Percentiles rank a stretch among this genome's conserved stretches.
phyloP scores from a whole-genome alignment of 371 early-diverging fungal genomes.

The Mucor mucedo region DNA sequence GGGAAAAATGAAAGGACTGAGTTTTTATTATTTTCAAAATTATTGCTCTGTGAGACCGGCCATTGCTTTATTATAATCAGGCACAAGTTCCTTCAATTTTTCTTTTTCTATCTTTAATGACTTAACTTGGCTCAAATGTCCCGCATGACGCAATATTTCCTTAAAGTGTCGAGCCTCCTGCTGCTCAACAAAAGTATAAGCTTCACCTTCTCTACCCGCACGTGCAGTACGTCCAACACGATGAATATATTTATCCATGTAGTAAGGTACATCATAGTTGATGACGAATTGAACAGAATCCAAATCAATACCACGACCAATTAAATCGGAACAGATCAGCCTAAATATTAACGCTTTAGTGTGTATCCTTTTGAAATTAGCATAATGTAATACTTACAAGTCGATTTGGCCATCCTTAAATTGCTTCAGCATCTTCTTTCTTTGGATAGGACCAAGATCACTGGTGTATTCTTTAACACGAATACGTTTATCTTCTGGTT shows the following conservation, averaged over 20 bases:
- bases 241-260: slow-evolving; percentile 94
- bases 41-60: slow-evolving; percentile 18
- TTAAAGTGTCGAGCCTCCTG: slow-evolving; percentile 81
- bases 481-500: slow-evolving; percentile 37
- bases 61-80: slow-evolving; percentile 37
- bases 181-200: slow-evolving; percentile 86
- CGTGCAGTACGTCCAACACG: slow-evolving; percentile 98
- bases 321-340: slow-evolving; percentile 92
- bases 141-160: slow-evolving; percentile 74
- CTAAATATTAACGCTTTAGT: slow-evolving; percentile 22
- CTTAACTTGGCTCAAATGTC: slow-evolving; percentile 64
- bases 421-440: slow-evolving; percentile 67
- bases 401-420: slow-evolving; percentile 76
- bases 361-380: background rate
- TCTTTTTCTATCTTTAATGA: slow-evolving; percentile 50
- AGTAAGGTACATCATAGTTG: slow-evolving; percentile 93
- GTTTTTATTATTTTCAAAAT: slow-evolving; percentile 4
- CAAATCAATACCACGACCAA: slow-evolving; percentile 96
- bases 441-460: slow-evolving; percentile 73
- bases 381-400: slow-evolving; percentile 40
- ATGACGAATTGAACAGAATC: slow-evolving; percentile 84
- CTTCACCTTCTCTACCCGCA: slow-evolving; percentile 89
- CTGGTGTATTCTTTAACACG: slow-evolving; percentile 83
- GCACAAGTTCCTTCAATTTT: slow-evolving; percentile 30
- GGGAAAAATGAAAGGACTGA: background rate